A percentile compares a stretch with the other conserved stretches of the same genome.
phyloP scores from a whole-genome alignment of 2,329 filamentous ascomycete species.

The Trichoderma sp. region DNA sequence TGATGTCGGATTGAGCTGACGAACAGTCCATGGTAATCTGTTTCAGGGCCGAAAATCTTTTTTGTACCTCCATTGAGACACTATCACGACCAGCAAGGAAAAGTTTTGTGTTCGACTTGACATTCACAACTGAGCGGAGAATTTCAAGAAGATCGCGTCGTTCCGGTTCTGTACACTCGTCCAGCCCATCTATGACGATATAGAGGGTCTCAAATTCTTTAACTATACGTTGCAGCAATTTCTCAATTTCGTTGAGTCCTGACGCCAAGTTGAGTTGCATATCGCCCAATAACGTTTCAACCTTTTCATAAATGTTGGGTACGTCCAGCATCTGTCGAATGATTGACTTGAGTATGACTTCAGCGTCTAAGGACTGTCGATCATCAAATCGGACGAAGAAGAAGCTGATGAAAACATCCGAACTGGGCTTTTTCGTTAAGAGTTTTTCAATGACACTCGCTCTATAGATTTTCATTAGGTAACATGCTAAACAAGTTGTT shows the following conservation, averaged over 20 bases:
- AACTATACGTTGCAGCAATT: too few relatives aligned
- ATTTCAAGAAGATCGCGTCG: slow-evolving; percentile 14
- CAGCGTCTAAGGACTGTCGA: slow-evolving; percentile 19
- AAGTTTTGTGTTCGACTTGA: slow-evolving; percentile 23
- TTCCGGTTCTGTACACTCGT: slow-evolving; percentile 32
- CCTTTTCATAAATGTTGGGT: not conserved
- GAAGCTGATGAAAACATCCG: slow-evolving; percentile 14
- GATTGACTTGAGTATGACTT: slow-evolving; percentile 24
- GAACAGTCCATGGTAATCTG: slow-evolving; percentile 14
- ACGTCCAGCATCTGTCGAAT: slow-evolving; percentile 16
- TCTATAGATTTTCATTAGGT: not conserved
- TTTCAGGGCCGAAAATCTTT: slow-evolving; percentile 1
- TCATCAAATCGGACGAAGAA: slow-evolving; percentile 23
- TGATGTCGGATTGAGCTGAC: slow-evolving; percentile 11
- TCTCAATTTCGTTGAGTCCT: not conserved
- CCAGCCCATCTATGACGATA: slow-evolving; percentile 36
- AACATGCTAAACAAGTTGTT: not conserved
- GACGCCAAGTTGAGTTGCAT: not conserved
- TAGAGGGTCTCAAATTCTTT: too few relatives aligned
- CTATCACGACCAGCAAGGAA: slow-evolving; percentile 32
- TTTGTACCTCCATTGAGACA: slow-evolving; percentile 22
- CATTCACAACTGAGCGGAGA: not conserved
- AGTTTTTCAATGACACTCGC: slow-evolving; percentile 22
- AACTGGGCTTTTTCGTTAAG: not conserved
- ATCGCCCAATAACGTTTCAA: not conserved